phyloP scores from a whole-genome alignment of 495 filamentous ascomycete species.

The Apiosordaria backusii region DNA sequence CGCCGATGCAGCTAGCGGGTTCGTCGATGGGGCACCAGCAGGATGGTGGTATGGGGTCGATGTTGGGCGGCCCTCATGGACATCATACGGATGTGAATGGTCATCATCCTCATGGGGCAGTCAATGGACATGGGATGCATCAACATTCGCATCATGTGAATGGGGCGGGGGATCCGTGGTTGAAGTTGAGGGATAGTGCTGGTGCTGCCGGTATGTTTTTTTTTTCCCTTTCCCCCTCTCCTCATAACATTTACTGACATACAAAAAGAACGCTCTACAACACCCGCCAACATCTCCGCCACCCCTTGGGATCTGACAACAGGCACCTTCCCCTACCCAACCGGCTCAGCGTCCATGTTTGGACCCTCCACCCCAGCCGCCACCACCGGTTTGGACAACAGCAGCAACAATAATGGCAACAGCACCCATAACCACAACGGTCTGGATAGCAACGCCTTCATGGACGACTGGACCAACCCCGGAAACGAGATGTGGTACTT shows the following conservation, averaged over 20 bases:
- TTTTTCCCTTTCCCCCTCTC: background rate
- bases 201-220: slow-evolving; percentile 25
- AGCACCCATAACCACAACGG: slow-evolving; percentile 6
- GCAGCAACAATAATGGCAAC: slow-evolving; percentile 1
- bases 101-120: background rate
- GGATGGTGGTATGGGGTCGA: slow-evolving; percentile 18
- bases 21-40: slow-evolving; percentile 29
- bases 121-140: background rate
- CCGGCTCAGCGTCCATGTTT: slow-evolving; percentile 44
- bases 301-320: slow-evolving; percentile 51
- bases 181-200: slow-evolving; percentile 25
- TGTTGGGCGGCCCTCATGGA: slow-evolving; percentile 26
- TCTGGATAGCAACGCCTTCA: slow-evolving; percentile 33
- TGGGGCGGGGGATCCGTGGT: slow-evolving; percentile 31
- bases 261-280: slow-evolving; percentile 39
- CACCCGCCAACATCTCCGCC: slow-evolving; percentile 51
- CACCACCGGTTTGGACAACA: slow-evolving; percentile 31
- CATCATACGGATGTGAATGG: background rate
- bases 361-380: slow-evolving; percentile 45
- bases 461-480: slow-evolving; percentile 40
- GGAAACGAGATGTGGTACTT: slow-evolving; percentile 57
- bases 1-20: slow-evolving; percentile 35
- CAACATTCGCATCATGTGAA: background rate
- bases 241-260: background rate
- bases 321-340: slow-evolving; percentile 47